These are phyloP conservation scores for Mariannaea elegans DNA, from an alignment of 2,329 filamentous ascomycete species.

Conservation along the genomic window DNA sequence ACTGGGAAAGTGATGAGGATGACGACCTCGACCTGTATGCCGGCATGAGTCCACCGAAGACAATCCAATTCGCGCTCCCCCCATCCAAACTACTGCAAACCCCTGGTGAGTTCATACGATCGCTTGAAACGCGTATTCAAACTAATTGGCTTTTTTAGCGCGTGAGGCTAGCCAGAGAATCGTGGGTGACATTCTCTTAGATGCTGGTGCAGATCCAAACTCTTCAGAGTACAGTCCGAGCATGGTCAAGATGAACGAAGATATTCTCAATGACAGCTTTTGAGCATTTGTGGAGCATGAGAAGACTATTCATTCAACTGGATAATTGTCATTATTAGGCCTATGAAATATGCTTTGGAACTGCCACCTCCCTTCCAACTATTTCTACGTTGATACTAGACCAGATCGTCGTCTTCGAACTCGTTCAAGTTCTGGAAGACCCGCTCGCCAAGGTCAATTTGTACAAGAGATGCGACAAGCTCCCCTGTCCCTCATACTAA, in stretches of 20 bases:
- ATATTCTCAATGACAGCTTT: slow-evolving; percentile 71
- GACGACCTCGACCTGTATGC: slow-evolving; percentile 69
- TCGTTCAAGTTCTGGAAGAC: neutral
- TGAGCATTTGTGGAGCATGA: slow-evolving; percentile 42
- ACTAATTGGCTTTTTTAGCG: slow-evolving; percentile 54
- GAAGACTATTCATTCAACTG: neutral
- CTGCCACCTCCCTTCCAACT: neutral
- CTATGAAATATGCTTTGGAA: slow-evolving; percentile 13
- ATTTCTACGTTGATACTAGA: neutral
- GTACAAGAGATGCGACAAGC: neutral
- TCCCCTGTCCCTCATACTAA: too few relatives aligned
- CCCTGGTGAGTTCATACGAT: slow-evolving; percentile 64
- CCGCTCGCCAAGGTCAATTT: neutral
- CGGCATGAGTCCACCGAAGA: slow-evolving; percentile 91
- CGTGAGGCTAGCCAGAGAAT: slow-evolving; percentile 83
- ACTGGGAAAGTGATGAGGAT: slow-evolving; percentile 79
- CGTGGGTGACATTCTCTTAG: slow-evolving; percentile 80
- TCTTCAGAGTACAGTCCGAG: slow-evolving; percentile 70
- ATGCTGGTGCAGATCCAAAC: slow-evolving; percentile 72
- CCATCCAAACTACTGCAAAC: slow-evolving; percentile 82
- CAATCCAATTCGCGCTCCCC: slow-evolving; percentile 84
- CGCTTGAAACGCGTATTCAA: neutral
- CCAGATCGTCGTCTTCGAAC: neutral
- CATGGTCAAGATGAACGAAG: slow-evolving; percentile 71
- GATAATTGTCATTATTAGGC: slow-evolving; percentile 1